Base-by-base conservation (phyloP, 2,329 filamentous ascomycete species). In the Phaeosphaeria sp. region DNA sequence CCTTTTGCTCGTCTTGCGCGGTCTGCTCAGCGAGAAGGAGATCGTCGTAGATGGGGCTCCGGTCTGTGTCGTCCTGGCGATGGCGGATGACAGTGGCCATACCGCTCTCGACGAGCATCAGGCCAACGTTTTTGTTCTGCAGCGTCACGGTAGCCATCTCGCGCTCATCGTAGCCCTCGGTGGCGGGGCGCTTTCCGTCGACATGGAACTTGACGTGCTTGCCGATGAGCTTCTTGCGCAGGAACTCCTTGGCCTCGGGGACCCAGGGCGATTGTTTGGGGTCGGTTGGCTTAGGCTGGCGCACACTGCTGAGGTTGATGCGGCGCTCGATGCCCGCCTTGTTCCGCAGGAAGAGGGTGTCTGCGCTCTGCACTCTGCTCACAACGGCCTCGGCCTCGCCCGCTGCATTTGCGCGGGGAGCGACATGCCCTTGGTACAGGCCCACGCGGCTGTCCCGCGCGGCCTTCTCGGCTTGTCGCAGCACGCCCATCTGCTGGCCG, bases 81-180 rank as follows among this genome's bases (percentile, higher is more conserved):
- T 99, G 95, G 60, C 95, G 89, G 71, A 99, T 96, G 9, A 99
- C 95, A 0, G 93, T 94, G 22, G 90, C 91, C 82, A 93, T 97
- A 27, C 95, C 95, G 65, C 91, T 91, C 79, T 97, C 92, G n/a
- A 98, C 92, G 41, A 98, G 83, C 52, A 86, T 77, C 41, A 98
- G 80, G 59, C 90, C 93, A 62, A 98, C 83, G 74, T 98, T 98
- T 80, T 93, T 95, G 78, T 89, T 90, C 74, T 91, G 91, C 52
- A 90, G 84, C 1, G 87, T 89, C 46, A 99, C 86, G 1, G 94
- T 97, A 43, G 92, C 94, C 72, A 99, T 95, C 65, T 99, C 95
- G 54, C 93, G 90, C 72, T 95, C 93, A 72, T 98, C 94, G 66
- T 93, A 99, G 10, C 91, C 93, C 63, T 97, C 94, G 1, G 85